Evolutionary conservation across 208 protist genomes (phyloP).

Genomic region (Wallacemonas rigidus): DNA sequence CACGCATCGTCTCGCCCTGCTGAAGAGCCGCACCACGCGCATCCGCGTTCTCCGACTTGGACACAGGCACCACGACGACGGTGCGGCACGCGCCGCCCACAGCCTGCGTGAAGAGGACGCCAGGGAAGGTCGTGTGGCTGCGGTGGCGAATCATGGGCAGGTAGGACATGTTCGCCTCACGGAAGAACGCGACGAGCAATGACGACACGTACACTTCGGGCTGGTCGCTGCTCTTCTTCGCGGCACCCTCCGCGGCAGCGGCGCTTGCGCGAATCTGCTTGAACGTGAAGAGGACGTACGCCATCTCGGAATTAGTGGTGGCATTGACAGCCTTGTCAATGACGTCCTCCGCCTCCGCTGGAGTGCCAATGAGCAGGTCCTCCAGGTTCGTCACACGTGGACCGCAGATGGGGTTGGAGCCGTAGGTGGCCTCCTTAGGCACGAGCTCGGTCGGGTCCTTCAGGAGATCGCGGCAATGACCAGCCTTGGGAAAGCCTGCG

Average conservation of each 20-base stretch:
- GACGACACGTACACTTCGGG: constrained; percentile 49
- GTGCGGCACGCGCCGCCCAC: constrained; percentile 62
- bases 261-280: constrained; percentile 36
- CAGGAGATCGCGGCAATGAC: constrained; percentile 40
- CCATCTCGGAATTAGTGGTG: constrained; percentile 27
- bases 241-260: neutral
- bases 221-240: neutral
- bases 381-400: constrained; percentile 51
- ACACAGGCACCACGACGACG: constrained; percentile 41
- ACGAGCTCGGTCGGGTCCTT: constrained; percentile 14
- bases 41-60: constrained; percentile 16
- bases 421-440: constrained; percentile 34
- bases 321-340: constrained; percentile 30
- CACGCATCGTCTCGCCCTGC: constrained; percentile 28
- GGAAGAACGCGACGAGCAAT: constrained; percentile 37
- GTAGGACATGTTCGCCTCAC: constrained; percentile 32
- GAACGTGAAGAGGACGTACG: constrained; percentile 38
- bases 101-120: constrained; percentile 50
- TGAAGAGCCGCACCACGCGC: constrained; percentile 14
- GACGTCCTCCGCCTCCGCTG: constrained; percentile 32
- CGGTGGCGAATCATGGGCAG: constrained; percentile 31
- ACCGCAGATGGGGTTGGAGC: constrained; percentile 58
- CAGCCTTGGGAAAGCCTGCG: constrained; percentile 26
- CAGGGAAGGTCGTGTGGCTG: constrained; percentile 21
- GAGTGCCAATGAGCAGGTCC: constrained; percentile 31